Percentiles rank a stretch among this genome's conserved stretches.
Conservation (phyloP, 768 basidiomycete species). For the Russula vinacea region DNA sequence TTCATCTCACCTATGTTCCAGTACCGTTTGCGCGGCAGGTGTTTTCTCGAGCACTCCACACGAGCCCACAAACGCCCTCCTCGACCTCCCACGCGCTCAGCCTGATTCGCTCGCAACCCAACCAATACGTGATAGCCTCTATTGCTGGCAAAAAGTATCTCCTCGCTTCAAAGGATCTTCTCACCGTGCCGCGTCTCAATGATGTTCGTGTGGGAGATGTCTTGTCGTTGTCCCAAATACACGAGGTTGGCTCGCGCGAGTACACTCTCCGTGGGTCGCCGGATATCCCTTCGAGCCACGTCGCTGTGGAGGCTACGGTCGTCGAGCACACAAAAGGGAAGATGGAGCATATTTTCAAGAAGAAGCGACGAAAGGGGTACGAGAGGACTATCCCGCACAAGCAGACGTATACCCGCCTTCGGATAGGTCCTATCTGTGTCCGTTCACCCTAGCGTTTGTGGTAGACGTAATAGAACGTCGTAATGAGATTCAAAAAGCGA, state of each 20-base stretch:
- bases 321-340: slow-evolving; percentile 94
- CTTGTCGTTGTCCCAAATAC: slow-evolving; percentile 76
- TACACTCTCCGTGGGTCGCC: slow-evolving; percentile 85
- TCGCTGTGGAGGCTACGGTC: slow-evolving; percentile 85
- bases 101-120: slow-evolving; percentile 86
- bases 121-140: slow-evolving; percentile 87
- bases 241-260: slow-evolving; percentile 94
- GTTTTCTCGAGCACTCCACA: slow-evolving; percentile 36
- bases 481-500: neutral
- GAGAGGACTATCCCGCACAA: slow-evolving; percentile 91
- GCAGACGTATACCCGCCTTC: slow-evolving; percentile 91
- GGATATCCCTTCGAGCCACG: slow-evolving; percentile 57
- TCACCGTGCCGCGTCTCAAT: slow-evolving; percentile 90
- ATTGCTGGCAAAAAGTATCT: slow-evolving; percentile 87
- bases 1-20: slow-evolving; percentile 1
- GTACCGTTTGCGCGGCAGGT: slow-evolving; percentile 28
- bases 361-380: slow-evolving; percentile 98
- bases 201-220: slow-evolving; percentile 83
- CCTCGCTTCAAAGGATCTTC: slow-evolving; percentile 83
- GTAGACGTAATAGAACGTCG: neutral
- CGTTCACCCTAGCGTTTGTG: slow-evolving; percentile 33
- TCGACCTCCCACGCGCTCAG: slow-evolving; percentile 60
- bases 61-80: slow-evolving; percentile 32
- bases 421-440: slow-evolving; percentile 78
- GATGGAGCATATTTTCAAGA: slow-evolving; percentile 91